Conservation (phyloP, 169 alveolate species). For the Toxoplasma gondii region DNA sequence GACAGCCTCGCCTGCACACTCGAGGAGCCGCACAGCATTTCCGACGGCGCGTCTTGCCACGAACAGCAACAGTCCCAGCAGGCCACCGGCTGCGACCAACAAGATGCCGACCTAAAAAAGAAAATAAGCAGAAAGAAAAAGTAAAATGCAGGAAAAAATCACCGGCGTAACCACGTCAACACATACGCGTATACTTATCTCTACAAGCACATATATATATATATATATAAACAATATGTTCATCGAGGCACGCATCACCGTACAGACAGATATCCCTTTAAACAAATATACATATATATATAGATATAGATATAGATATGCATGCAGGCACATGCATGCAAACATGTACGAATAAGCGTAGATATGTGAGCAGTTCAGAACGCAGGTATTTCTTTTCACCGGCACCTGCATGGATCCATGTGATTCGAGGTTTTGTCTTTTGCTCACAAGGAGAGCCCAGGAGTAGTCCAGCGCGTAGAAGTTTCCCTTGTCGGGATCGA, state of each 20-base stretch:
- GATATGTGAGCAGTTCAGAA: too few species aligned
- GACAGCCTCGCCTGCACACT: conserved; percentile 57
- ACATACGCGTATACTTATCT: neutral
- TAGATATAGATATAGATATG: neutral
- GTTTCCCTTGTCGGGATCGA: conserved; percentile 62
- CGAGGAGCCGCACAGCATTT: conserved; percentile 57
- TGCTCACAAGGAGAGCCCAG: conserved; percentile 50
- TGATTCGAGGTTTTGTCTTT: too few species aligned
- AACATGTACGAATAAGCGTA: neutral
- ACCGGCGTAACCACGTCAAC: neutral
- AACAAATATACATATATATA: neutral
- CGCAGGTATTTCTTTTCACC: too few species aligned
- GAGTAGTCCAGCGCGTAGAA: conserved; percentile 66
- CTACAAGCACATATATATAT: neutral
- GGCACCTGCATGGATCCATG: too few species aligned
- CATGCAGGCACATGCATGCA: neutral
- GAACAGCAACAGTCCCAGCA: conserved; percentile 21
- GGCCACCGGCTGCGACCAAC: conserved; percentile 37
- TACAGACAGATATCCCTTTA: too few species aligned
- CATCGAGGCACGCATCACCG: neutral
- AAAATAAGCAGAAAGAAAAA: neutral
- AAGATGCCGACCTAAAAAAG: conserved; percentile 54
- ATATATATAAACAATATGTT: too few species aligned
- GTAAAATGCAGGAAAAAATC: neutral
- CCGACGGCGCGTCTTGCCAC: conserved; percentile 55